These are phyloP conservation scores for Ascochyta clinopodiicola DNA, from an alignment of 2,329 filamentous ascomycete genomes.

Conservation along the genomic window DNA sequence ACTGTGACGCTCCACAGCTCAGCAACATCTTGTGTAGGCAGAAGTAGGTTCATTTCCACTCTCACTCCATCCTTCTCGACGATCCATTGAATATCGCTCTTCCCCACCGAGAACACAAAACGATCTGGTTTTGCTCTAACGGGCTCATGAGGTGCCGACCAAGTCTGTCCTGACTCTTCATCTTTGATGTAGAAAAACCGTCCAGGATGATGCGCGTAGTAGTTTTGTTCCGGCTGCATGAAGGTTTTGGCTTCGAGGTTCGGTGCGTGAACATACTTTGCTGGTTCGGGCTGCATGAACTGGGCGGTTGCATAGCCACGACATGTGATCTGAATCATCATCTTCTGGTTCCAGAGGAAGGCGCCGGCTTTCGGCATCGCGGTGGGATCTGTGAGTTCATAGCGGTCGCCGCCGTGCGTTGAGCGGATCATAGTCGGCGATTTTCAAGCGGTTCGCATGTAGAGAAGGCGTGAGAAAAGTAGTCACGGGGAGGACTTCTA, in stretches of 20 bases:
- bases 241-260: constrained; percentile 66
- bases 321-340: constrained; percentile 67
- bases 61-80: constrained; percentile 59
- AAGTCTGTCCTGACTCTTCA: constrained; percentile 58
- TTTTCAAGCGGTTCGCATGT: constrained; percentile 1
- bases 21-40: constrained; percentile 62
- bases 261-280: constrained; percentile 66
- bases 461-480: neutral
- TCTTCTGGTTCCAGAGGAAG: constrained; percentile 66
- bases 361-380: constrained; percentile 63
- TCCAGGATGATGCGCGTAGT: constrained; percentile 65
- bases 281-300: constrained; percentile 67
- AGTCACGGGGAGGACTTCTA: neutral
- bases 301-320: constrained; percentile 65
- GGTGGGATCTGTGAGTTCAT: constrained; percentile 63
- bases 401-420: constrained; percentile 59
- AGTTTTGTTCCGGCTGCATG: constrained; percentile 67
- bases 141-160: constrained; percentile 64
- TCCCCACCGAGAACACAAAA: constrained; percentile 62
- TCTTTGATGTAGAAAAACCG: constrained; percentile 67
- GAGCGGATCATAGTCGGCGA: constrained; percentile 42
- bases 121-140: constrained; percentile 57
- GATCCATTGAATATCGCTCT: constrained; percentile 63
- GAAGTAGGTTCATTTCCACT: constrained; percentile 59
- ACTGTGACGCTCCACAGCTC: constrained; percentile 64